Percentiles rank a stretch among this genome's conserved stretches.
phyloP scores from a whole-genome alignment of 78 protist species.

The Planoprotostelium fungivorum region DNA sequence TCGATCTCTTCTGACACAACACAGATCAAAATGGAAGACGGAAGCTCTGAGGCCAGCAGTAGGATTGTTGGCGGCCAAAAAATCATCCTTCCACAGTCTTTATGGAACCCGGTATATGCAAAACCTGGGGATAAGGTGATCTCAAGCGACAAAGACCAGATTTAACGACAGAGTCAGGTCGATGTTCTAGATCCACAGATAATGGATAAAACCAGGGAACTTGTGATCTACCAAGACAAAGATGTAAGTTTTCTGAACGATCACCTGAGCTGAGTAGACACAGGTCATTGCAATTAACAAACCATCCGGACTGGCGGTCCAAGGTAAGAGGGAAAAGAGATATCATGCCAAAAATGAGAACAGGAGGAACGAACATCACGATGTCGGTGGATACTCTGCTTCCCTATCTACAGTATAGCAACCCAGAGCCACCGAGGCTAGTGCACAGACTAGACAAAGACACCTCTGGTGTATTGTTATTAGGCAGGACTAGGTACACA shows the following conservation, averaged over 20 bases:
- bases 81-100: background rate
- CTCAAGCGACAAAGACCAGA: background rate
- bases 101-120: too few relatives aligned
- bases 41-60: background rate
- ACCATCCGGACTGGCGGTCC: constrained; percentile 54
- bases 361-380: constrained; percentile 33
- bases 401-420: constrained; percentile 27
- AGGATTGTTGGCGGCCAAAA: background rate
- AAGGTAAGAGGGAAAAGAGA: constrained; percentile 12
- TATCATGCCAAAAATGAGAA: background rate
- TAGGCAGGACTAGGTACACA: constrained; percentile 27
- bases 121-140: too few relatives aligned
- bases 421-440: constrained; percentile 19
- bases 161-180: background rate
- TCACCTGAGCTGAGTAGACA: background rate
- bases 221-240: background rate
- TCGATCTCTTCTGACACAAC: background rate
- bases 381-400: constrained; percentile 53
- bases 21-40: background rate
- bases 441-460: constrained; percentile 25
- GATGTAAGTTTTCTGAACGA: background rate
- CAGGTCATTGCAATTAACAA: constrained; percentile 25
- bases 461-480: constrained; percentile 22
- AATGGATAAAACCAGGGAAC: background rate
- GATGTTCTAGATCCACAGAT: background rate